Evolutionary conservation across 2,329 filamentous ascomycete species (phyloP), one percentile per base, ranked within the genome.

Genomic region (Stromatinia cepivora): DNA sequence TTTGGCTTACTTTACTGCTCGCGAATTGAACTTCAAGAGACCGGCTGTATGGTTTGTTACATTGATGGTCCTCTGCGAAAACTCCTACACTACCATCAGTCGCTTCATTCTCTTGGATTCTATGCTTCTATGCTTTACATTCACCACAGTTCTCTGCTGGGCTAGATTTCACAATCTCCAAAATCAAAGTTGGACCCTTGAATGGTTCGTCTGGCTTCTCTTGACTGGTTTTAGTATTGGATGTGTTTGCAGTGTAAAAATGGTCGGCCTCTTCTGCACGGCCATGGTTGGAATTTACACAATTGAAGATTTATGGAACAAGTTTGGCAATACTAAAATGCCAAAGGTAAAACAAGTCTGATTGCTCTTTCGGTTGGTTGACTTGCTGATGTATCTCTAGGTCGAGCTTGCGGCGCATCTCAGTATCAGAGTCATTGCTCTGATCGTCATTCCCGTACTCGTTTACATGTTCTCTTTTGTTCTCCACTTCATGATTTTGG

Each of bases 31-130:
- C 79, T 90, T 98, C 79, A 90, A 88, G 78, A 89, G 91, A 74
- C 90, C 93, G 54, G 91, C 94, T 63, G 92, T 97, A 75, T 99
- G 95, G 95, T 86, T 99, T 69, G 90, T 98, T 70, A 95, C 94
- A 28, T 84, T 98, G 76, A 97, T 97, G 92, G 94, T 99, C 57
- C 88, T 99, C 54, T 99, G 93, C 84, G 95, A 99, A 81, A 99
- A 99, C 84, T 98, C 95, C 65, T 99, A 98, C 83, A 97, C 95
- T 62, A 98, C 96, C 45, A 99, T 99, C 81, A 97, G 94, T 82
- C 89, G 95, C 71, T 99, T 99, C 80, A 98, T 99, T 77, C 89
- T 99, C 34, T 89, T 99, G 76, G 95, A 99, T 81, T 98, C 95
- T 0, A 99, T 99, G 95, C 87, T 99, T 65, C 87, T 99, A 52